Evolutionary conservation across 257 asterid species (phyloP).

Genomic region (Henckelia pumila): DNA sequence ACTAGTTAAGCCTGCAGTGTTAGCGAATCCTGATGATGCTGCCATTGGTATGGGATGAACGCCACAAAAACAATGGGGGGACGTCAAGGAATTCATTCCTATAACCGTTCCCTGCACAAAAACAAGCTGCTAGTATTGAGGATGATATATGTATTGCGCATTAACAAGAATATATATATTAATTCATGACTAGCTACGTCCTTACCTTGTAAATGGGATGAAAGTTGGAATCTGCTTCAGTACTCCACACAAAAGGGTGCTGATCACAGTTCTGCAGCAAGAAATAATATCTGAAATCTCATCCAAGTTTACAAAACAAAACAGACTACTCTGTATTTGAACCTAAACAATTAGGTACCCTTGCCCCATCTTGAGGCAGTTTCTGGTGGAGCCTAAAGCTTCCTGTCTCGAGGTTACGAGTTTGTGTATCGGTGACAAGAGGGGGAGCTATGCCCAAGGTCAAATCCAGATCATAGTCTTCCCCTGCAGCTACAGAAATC

Average conservation of each 20-base stretch:
- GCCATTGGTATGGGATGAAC: conserved; percentile 54
- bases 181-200: too few relatives aligned
- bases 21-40: conserved; percentile 99
- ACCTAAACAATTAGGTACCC: conserved; percentile 44
- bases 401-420: conserved; percentile 34
- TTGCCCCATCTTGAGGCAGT: conserved; percentile 36
- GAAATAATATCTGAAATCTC: conserved; percentile 12
- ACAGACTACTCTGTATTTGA: background rate
- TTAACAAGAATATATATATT: background rate
- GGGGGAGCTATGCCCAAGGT: conserved; percentile 73
- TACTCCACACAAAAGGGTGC: conserved; percentile 44
- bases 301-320: background rate
- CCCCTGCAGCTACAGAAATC: conserved; percentile 32
- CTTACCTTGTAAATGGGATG: conserved; percentile 59
- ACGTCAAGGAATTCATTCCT: conserved; percentile 38
- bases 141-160: background rate
- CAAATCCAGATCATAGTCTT: conserved; percentile 50
- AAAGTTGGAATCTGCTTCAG: conserved; percentile 40
- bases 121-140: background rate
- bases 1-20: conserved; percentile 38
- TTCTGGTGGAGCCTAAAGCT: conserved; percentile 34
- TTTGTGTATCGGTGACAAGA: conserved; percentile 26
- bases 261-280: conserved; percentile 43
- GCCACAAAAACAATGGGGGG: conserved; percentile 31
- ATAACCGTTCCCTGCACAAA: conserved; percentile 61